Conservation (phyloP, 83 land plant genomes). For the Picea mariana region DNA sequence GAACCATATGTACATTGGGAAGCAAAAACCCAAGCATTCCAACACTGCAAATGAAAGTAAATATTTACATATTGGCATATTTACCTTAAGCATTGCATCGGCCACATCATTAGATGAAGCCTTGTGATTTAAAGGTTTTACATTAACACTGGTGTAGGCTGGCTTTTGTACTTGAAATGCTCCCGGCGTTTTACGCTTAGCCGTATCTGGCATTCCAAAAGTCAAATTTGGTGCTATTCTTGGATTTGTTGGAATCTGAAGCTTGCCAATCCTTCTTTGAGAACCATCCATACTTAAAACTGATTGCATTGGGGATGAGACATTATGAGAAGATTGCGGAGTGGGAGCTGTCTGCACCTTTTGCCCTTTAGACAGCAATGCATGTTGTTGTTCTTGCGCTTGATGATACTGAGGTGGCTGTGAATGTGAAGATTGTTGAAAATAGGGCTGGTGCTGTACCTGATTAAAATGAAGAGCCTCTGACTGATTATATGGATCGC, state of each 20-base stretch:
- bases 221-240: slow-evolving; percentile 72
- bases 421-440: slow-evolving; percentile 30
- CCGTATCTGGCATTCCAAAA: slow-evolving; percentile 38
- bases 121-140: slow-evolving; percentile 34
- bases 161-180: slow-evolving; percentile 49
- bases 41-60: neutral
- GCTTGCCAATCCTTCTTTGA: slow-evolving; percentile 44
- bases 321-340: slow-evolving; percentile 28
- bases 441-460: slow-evolving; percentile 12
- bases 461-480: slow-evolving; percentile 28
- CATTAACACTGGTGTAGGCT: slow-evolving; percentile 79
- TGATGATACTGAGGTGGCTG: slow-evolving; percentile 26
- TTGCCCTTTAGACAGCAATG: slow-evolving; percentile 23
- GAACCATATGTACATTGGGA: neutral
- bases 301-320: slow-evolving; percentile 35
- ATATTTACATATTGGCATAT: neutral
- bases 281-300: slow-evolving; percentile 24
- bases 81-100: slow-evolving; percentile 55
- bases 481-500: slow-evolving; percentile 20
- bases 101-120: slow-evolving; percentile 41
- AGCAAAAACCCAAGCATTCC: neutral
- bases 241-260: slow-evolving; percentile 96
- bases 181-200: slow-evolving; percentile 35
- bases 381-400: slow-evolving; percentile 28
- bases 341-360: slow-evolving; percentile 26